Percentiles rank a stretch among this genome's conserved stretches.
Evolutionary conservation across 352 stramenopile genomes (phyloP).

Genomic region (Pythium myriotylum): DNA sequence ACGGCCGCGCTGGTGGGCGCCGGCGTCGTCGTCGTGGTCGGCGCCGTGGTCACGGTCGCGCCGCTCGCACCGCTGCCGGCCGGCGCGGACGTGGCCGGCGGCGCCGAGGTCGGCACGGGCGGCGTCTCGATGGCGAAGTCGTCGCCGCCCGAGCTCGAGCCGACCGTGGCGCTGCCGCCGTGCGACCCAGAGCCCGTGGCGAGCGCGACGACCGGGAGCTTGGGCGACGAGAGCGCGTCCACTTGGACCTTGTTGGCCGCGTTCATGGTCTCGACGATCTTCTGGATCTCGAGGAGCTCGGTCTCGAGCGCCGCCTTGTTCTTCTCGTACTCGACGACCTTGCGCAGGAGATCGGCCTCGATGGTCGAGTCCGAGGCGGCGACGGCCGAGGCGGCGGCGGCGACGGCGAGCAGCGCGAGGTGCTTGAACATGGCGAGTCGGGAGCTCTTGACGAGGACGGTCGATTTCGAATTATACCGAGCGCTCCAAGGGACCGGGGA

Average conservation of each 20-base stretch:
- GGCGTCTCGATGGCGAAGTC: slow-evolving; percentile 17
- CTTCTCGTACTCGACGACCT: slow-evolving; percentile 17
- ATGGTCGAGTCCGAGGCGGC: not conserved
- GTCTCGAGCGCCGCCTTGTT: slow-evolving; percentile 3
- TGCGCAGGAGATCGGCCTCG: slow-evolving; percentile 11
- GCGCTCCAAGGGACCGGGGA: not conserved
- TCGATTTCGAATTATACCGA: not conserved
- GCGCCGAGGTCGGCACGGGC: slow-evolving; percentile 6
- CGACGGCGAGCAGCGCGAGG: slow-evolving; percentile 1
- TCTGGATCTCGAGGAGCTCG: slow-evolving; percentile 21
- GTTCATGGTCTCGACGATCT: slow-evolving; percentile 11
- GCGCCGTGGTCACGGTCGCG: not conserved
- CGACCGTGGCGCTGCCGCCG: slow-evolving; percentile 1
- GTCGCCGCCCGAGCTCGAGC: slow-evolving; percentile 8
- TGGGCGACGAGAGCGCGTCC: not conserved
- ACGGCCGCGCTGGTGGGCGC: slow-evolving; percentile 12
- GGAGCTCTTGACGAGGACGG: not conserved
- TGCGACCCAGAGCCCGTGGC: slow-evolving; percentile 7
- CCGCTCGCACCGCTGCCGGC: not conserved
- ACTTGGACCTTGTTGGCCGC: not conserved
- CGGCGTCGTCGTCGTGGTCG: slow-evolving; percentile 1
- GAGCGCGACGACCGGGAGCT: slow-evolving; percentile 5
- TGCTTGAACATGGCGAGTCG: slow-evolving; percentile 4
- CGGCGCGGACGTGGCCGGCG: not conserved
- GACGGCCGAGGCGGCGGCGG: not conserved